Conservation (phyloP, 2,329 filamentous ascomycete genomes). For the Torrubiella hemipterigena region DNA sequence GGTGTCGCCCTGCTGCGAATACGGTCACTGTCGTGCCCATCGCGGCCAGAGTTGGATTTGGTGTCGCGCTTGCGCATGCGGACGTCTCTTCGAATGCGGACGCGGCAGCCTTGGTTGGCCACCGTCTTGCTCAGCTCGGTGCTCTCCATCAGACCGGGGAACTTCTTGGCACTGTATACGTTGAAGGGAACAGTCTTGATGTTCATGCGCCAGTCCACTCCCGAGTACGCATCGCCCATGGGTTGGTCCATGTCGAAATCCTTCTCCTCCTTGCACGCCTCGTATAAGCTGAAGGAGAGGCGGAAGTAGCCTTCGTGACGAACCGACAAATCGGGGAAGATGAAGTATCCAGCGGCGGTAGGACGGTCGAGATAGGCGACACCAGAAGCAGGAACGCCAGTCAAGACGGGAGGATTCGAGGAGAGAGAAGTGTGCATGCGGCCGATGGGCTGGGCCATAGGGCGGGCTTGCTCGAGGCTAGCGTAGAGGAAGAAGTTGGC, state of each 20-base stretch:
- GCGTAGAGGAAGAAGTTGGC: slow-evolving; percentile 97
- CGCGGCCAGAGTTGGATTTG: slow-evolving; percentile 44
- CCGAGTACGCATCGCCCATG: slow-evolving; percentile 32
- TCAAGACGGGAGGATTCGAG: slow-evolving; percentile 70
- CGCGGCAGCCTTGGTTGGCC: slow-evolving; percentile 91
- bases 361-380: slow-evolving; percentile 94
- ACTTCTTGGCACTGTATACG: slow-evolving; percentile 96
- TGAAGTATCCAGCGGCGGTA: slow-evolving; percentile 72
- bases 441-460: slow-evolving; percentile 71
- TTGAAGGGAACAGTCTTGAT: slow-evolving; percentile 79
- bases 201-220: slow-evolving; percentile 75
- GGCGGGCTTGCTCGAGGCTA: slow-evolving; percentile 75
- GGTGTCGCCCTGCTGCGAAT: slow-evolving; percentile 22
- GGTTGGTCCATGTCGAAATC: slow-evolving; percentile 53
- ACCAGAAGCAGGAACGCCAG: slow-evolving; percentile 86
- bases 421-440: slow-evolving; percentile 58
- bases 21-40: slow-evolving; percentile 56
- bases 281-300: slow-evolving; percentile 86
- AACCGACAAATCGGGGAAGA: slow-evolving; percentile 93
- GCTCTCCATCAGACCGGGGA: slow-evolving; percentile 84
- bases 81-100: slow-evolving; percentile 88
- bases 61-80: slow-evolving; percentile 77
- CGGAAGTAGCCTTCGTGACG: slow-evolving; percentile 89
- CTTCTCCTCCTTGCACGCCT: slow-evolving; percentile 77
- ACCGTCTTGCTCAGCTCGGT: slow-evolving; percentile 81